Evolutionary conservation across 2,329 filamentous ascomycete genomes (phyloP), one percentile per base, ranked within the genome.

Genomic region (Hypoxylon sp.): DNA sequence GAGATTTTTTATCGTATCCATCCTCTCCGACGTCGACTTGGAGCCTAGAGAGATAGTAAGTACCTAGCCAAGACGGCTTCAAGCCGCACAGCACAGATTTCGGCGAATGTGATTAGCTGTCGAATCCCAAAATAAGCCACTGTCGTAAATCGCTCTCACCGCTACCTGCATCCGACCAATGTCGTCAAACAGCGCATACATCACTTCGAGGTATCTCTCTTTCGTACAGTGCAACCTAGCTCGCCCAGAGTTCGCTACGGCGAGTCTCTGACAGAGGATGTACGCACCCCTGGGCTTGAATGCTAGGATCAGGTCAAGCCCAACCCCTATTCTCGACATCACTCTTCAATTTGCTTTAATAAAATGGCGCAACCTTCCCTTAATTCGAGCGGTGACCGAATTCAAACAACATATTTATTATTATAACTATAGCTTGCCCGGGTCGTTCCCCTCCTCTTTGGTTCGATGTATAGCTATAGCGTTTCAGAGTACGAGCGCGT

Each of bases 141-240:
- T 56, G 10, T 3, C 30, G 50, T 65, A 60, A 65, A 50, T 61
- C 56, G 33, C 50, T 57, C 57, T 66, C 63, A 66, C 63, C 56
- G 57, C 63, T 30, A 40, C 31, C 31, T 22, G 25, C 17, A 11
- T 44, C 51, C 44, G 49, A 37, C 63, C 63, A 66, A 66, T 66
- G 33, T 27, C 30, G 37, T 61, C 50, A 66, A 66, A 66, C 50
- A 61, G 50, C 63, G 63, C 63, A 66, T 66, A 61, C 56, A 66
- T 66, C 49, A 14, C 30, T 49, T 58, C 22, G n/a, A 49, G 22
- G 35, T 46, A 40, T 40, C 22, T n/a, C 10, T 2, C 40, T 44
- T 22, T 4, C 20, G 33, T 50, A 59, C 17, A 59, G 30, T 49
- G 55, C n/a, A 49, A 37, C 44, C 17, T 59, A 25, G 33, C 31